Conservation (phyloP, 1,139 yeast species). For the Nadsonia commutata region DNA sequence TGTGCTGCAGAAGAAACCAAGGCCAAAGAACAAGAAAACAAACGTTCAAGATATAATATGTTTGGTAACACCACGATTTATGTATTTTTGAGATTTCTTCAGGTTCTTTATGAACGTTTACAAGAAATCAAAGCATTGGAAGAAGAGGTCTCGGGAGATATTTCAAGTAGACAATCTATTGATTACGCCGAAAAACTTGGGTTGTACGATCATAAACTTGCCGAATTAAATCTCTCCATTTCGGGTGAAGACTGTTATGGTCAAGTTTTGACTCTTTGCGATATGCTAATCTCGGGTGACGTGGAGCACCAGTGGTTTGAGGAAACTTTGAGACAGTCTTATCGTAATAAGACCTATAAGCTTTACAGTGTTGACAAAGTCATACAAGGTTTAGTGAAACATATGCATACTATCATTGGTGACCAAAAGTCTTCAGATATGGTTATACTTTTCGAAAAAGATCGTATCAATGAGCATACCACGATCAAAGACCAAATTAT, state of each 20-base stretch:
- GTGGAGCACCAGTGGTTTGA: slow-evolving; percentile 93
- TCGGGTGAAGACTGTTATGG: slow-evolving; percentile 52
- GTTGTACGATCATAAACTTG: slow-evolving; percentile 65
- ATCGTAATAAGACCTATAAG: slow-evolving; percentile 83
- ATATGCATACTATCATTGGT: slow-evolving; percentile 64
- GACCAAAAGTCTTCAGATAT: slow-evolving; percentile 75
- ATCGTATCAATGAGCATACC: slow-evolving; percentile 38
- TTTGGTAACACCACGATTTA: slow-evolving; percentile 88
- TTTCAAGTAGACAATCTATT: slow-evolving; percentile 42
- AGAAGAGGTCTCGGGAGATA: slow-evolving; percentile 54
- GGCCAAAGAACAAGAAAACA: neutral
- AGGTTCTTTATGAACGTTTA: slow-evolving; percentile 68
- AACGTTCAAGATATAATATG: slow-evolving; percentile 44
- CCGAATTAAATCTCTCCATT: slow-evolving; percentile 65
- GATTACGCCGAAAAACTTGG: slow-evolving; percentile 84
- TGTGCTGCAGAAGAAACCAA: slow-evolving; percentile 3
- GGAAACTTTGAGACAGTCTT: slow-evolving; percentile 88
- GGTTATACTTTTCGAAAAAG: slow-evolving; percentile 66
- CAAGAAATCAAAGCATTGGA: slow-evolving; percentile 57
- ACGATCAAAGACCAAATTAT: slow-evolving; percentile 79
- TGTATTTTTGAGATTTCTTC: slow-evolving; percentile 77
- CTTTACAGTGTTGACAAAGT: slow-evolving; percentile 89
- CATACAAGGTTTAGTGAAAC: slow-evolving; percentile 78
- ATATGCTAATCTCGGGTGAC: slow-evolving; percentile 73
- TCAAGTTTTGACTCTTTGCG: slow-evolving; percentile 62